phyloP scores from a whole-genome alignment of 495 filamentous ascomycete genomes.

The Rhypophila decipiens region DNA sequence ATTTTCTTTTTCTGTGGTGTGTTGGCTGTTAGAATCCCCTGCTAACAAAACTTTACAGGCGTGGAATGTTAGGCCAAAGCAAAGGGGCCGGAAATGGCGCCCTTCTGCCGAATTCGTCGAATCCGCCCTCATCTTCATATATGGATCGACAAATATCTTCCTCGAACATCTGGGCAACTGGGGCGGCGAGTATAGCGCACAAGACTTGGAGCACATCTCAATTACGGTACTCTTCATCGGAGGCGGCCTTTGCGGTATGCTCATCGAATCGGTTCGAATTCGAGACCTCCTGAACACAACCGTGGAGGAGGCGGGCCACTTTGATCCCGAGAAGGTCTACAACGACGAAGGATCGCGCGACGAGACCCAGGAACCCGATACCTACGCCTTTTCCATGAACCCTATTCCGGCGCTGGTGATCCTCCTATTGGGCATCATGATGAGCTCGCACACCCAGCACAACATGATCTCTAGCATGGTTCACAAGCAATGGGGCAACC shows the following conservation, averaged over 20 bases:
- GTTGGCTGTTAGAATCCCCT: background rate
- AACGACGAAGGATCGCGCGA: slow-evolving; percentile 41
- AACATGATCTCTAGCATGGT: slow-evolving; percentile 86
- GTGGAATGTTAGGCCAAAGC: slow-evolving; percentile 79
- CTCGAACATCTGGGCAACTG: slow-evolving; percentile 76
- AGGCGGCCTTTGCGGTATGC: slow-evolving; percentile 90
- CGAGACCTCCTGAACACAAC: slow-evolving; percentile 65
- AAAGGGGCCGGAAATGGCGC: slow-evolving; percentile 55
- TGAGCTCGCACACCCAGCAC: slow-evolving; percentile 84
- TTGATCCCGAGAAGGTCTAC: slow-evolving; percentile 24
- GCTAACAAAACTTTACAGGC: slow-evolving; percentile 39
- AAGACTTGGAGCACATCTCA: slow-evolving; percentile 86
- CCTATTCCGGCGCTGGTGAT: slow-evolving; percentile 85
- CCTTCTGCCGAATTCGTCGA: slow-evolving; percentile 84
- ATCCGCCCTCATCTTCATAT: slow-evolving; percentile 79
- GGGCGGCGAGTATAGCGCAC: slow-evolving; percentile 63
- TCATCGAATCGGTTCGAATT: slow-evolving; percentile 73
- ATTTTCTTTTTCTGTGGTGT: slow-evolving; percentile 9
- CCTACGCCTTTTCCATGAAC: slow-evolving; percentile 75
- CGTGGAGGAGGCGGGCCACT: slow-evolving; percentile 34
- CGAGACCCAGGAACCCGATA: slow-evolving; percentile 52
- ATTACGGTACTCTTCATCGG: slow-evolving; percentile 94
- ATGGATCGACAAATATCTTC: slow-evolving; percentile 86
- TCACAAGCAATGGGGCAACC: slow-evolving; percentile 88
- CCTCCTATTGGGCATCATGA: slow-evolving; percentile 83